Conservation (phyloP, 192 early-diverging fungal species). For the Mycoemilia scoparia region DNA sequence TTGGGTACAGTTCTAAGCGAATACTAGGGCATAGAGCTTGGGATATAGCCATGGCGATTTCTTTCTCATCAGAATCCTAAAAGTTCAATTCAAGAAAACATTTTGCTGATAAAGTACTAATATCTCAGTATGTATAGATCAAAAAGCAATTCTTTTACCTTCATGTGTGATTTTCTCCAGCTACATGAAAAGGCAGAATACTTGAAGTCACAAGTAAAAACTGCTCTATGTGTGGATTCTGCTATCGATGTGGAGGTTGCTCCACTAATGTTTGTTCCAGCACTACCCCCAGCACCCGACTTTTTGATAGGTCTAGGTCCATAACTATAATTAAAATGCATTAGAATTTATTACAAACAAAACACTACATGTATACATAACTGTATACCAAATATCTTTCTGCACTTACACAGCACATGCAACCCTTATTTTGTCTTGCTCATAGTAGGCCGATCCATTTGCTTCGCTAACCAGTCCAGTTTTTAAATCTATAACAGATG, state of each 20-base stretch:
- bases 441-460: slow-evolving; percentile 25
- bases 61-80: slow-evolving; percentile 20
- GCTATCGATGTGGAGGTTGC: slow-evolving; percentile 23
- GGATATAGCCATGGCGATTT: slow-evolving; percentile 20
- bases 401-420: slow-evolving; percentile 33
- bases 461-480: slow-evolving; percentile 3
- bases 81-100: neutral
- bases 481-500: slow-evolving; percentile 1
- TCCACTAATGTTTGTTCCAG: too few species aligned
- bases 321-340: too few species aligned
- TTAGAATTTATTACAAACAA: too few species aligned
- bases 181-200: slow-evolving; percentile 29
- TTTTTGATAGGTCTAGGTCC: too few species aligned
- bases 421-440: slow-evolving; percentile 28
- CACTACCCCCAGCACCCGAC: too few species aligned
- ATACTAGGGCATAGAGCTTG: slow-evolving; percentile 27
- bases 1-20: slow-evolving; percentile 28
- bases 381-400: too few species aligned
- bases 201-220: slow-evolving; percentile 25
- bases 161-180: slow-evolving; percentile 20
- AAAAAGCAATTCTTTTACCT: neutral
- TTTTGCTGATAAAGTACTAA: neutral
- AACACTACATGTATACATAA: too few species aligned
- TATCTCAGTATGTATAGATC: neutral
- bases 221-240: slow-evolving; percentile 17